Percentiles rank a stretch among this genome's conserved stretches.
Evolutionary conservation across 2,329 filamentous ascomycete genomes (phyloP).

Genomic region (Chrysoporthe cubensis): DNA sequence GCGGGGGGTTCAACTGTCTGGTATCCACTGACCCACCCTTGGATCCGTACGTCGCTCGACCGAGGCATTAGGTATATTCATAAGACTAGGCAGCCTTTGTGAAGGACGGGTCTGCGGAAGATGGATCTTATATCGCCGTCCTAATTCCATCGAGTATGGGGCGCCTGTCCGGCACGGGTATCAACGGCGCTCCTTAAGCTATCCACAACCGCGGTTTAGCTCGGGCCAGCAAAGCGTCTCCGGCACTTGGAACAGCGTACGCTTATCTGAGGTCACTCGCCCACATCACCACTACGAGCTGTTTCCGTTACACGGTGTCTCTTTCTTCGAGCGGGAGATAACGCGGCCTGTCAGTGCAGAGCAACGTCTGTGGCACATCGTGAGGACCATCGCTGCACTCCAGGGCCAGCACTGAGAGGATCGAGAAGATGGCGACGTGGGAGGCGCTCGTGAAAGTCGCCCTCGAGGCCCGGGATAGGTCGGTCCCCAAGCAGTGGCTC

Average conservation of each 20-base stretch:
- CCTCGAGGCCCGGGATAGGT: conserved; percentile 38
- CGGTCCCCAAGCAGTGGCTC: conserved; percentile 41
- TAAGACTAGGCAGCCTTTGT: too few relatives aligned
- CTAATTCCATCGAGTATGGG: too few relatives aligned
- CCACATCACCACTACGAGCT: too few relatives aligned
- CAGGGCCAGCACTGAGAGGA: neutral
- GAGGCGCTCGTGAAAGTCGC: conserved; percentile 39
- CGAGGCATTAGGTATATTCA: too few relatives aligned
- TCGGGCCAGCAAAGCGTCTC: neutral
- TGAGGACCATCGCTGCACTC: neutral
- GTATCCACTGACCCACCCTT: too few relatives aligned
- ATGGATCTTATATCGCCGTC: too few relatives aligned
- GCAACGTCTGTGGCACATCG: neutral
- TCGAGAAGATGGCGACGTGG: conserved; percentile 33
- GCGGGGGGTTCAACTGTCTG: too few relatives aligned
- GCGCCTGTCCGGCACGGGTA: neutral
- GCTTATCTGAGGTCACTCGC: neutral
- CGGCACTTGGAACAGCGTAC: neutral
- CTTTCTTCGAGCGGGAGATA: too few relatives aligned
- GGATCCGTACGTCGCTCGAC: too few relatives aligned
- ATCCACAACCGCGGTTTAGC: neutral
- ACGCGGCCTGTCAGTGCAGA: too few relatives aligned
- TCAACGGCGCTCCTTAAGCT: neutral
- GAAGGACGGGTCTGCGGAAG: too few relatives aligned
- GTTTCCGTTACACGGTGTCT: too few relatives aligned